Base-by-base conservation (phyloP, 1,284 basidiomycete genomes). In the Phlebopus sp. region DNA sequence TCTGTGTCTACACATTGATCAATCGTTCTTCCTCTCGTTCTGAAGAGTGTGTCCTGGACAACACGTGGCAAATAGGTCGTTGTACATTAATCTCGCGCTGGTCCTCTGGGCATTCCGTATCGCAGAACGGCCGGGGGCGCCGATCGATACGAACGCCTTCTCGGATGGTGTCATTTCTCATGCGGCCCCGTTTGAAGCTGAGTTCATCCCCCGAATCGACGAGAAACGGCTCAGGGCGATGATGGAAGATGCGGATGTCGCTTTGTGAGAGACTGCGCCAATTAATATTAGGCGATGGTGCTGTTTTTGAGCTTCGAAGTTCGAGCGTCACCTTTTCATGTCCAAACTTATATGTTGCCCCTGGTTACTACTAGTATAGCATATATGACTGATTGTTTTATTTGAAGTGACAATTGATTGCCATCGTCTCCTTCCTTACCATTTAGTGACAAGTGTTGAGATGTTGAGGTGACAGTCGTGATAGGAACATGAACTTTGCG, bases 51-150 rank as follows among this genome's bases (percentile, higher is more conserved):
- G 56, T n/a, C 62, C 62, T 0, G 62, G 60, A 3, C 37, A 38
- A 13, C 15, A 55, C 37, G 25, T 61, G 4, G 55, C 58, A 4
- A 52, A 63, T 27, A 42, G 34, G 5, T 59, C 60, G 23, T n/a
- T 62, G 18, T 59, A 51, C 36, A 57, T 61, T 25, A 50, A 39
- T 18, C 21, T 57, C 14, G 52, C 50, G 1, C 47, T 63, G 17
- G 21, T 63, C 23, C 47, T 61, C n/a, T 63, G 56, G 59, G 50
- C 58, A 5, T 62, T 62, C 46, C 48, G 39, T 4, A 56, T 62
- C 7, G 17, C 40, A 7, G 37, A 56, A 38, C 44, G 46, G 30
- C 42, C 54, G 0, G 51, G 53, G 5, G 45, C 50, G 4, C 52
- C 51, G n/a, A 55, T 62, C 14, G 50, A 55, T 29, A 4, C 3